Evolutionary conservation across 2,329 filamentous ascomycete genomes (phyloP).

Genomic region (Colletotrichum navitas): DNA sequence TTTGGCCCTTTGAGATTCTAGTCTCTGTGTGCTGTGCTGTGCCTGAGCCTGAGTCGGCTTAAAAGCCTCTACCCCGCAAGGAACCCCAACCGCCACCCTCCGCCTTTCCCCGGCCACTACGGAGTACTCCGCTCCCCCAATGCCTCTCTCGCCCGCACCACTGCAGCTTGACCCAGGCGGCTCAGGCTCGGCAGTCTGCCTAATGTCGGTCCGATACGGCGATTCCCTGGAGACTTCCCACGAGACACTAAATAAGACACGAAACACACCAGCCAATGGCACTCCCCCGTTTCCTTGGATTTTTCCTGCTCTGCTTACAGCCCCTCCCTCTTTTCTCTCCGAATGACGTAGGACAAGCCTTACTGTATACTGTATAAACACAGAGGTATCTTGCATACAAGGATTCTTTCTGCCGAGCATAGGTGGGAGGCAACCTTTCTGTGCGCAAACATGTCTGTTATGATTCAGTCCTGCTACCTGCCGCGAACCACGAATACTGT

Average conservation of each 20-base stretch:
- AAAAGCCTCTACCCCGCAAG: constrained; percentile 31
- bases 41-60: background rate
- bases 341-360: constrained; percentile 39
- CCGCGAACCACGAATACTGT: background rate
- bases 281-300: constrained; percentile 13
- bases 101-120: constrained; percentile 26
- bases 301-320: constrained; percentile 26
- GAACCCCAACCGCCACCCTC: constrained; percentile 23
- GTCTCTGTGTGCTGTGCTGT: background rate
- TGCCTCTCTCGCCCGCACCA: constrained; percentile 32
- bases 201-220: constrained; percentile 36
- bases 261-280: constrained; percentile 13
- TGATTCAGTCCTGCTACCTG: background rate
- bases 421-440: constrained; percentile 13
- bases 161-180: constrained; percentile 39
- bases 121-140: constrained; percentile 26
- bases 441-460: background rate
- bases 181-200: constrained; percentile 39
- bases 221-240: constrained; percentile 1
- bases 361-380: constrained; percentile 8
- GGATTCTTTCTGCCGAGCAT: constrained; percentile 12
- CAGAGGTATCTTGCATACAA: constrained; percentile 18
- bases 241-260: constrained; percentile 4
- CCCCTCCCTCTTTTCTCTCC: constrained; percentile 33
- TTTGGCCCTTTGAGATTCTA: constrained; percentile 2